Evolutionary conservation across 345 rosid genomes (phyloP).

Genomic region (Salix exigua): DNA sequence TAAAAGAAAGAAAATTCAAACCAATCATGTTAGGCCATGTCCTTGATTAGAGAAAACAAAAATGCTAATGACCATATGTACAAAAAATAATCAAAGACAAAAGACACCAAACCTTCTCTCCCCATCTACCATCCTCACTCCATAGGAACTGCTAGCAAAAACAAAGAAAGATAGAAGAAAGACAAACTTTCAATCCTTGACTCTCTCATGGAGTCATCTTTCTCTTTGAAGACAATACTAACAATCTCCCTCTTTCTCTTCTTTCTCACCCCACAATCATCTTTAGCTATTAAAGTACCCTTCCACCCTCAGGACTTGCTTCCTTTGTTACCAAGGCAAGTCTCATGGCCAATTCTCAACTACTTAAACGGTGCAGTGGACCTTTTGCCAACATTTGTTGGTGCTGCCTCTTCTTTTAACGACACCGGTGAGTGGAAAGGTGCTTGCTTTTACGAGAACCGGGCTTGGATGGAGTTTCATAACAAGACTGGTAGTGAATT

Average conservation of each 20-base stretch:
- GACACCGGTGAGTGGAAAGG: conserved; percentile 68
- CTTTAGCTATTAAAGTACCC: conserved; percentile 24
- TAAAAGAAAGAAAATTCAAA: too few species aligned
- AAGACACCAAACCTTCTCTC: not conserved
- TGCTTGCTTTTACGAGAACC: conserved; percentile 74
- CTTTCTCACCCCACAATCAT: conserved; percentile 11
- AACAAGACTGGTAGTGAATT: conserved; percentile 69
- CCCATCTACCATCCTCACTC: not conserved
- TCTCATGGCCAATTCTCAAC: conserved; percentile 80
- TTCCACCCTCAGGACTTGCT: conserved; percentile 71
- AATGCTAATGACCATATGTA: not conserved
- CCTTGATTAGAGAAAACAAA: not conserved
- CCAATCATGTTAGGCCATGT: not conserved
- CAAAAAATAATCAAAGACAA: not conserved
- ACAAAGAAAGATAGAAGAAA: not conserved
- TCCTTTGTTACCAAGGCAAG: conserved; percentile 65
- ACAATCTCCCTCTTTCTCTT: not conserved
- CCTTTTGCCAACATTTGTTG: conserved; percentile 79
- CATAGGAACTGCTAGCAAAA: not conserved
- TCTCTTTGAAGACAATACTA: not conserved
- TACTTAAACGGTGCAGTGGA: conserved; percentile 57
- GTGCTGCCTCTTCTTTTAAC: conserved; percentile 57
- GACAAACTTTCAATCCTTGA: not conserved
- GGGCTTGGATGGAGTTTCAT: conserved; percentile 88
- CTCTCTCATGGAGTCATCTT: conserved; percentile 13